Evolutionary conservation across 768 basidiomycete species (phyloP).

Genomic region (Tricholoma hemisulphureum): DNA sequence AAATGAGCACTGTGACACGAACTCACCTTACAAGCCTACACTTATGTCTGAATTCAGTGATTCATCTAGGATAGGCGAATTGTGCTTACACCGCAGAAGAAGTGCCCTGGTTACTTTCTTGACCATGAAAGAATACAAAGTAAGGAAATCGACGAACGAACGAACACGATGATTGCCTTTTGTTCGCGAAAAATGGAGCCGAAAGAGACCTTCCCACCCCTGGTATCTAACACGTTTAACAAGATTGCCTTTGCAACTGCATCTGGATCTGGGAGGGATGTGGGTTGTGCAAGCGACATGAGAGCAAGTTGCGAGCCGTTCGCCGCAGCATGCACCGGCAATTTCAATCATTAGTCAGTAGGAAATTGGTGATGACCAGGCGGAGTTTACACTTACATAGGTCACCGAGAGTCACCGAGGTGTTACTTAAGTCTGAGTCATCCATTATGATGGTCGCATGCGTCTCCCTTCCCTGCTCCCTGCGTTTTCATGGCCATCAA

Average conservation of each 20-base stretch:
- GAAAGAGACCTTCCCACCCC: conserved; percentile 50
- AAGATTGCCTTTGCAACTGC: conserved; percentile 36
- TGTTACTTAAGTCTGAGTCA: too few relatives aligned
- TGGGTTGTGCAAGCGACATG: conserved; percentile 5
- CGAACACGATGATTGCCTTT: conserved; percentile 62
- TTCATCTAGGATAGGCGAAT: background rate
- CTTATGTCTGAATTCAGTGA: background rate
- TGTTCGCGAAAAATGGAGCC: conserved; percentile 48
- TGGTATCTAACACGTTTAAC: conserved; percentile 42
- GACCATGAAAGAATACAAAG: background rate
- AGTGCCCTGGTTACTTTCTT: conserved; percentile 45
- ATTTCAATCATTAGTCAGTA: too few relatives aligned
- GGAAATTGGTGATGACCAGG: too few relatives aligned
- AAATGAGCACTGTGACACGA: background rate
- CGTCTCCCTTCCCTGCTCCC: too few relatives aligned
- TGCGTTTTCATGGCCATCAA: too few relatives aligned
- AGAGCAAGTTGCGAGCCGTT: too few relatives aligned
- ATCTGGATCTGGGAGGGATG: conserved; percentile 32
- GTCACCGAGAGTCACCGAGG: too few relatives aligned
- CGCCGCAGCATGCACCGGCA: too few relatives aligned
- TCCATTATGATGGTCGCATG: too few relatives aligned
- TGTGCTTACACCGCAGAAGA: conserved; percentile 58
- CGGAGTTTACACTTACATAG: too few relatives aligned
- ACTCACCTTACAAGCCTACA: conserved; percentile 44
- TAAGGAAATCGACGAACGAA: conserved; percentile 38